Evolutionary conservation across 73 alveolate genomes (phyloP), one percentile per base, ranked within the genome.

Genomic region (Diophrys appendiculata): DNA sequence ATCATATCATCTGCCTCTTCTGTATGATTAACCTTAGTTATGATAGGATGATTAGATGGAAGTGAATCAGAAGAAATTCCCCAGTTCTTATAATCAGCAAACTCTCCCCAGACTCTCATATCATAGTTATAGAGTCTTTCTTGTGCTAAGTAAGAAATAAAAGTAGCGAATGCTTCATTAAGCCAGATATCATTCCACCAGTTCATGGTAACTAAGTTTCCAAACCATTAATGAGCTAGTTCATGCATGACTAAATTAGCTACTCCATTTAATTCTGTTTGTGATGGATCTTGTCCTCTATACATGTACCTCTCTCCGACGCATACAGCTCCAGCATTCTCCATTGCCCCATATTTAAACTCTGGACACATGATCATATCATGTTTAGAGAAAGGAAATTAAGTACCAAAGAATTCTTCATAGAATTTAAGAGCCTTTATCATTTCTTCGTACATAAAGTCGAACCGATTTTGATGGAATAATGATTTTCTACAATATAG

Each of bases 111-210:
- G 26, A 88, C 72, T 11, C 85, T 86, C 52, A 0, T 60, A 53
- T 32, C 81, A 25, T 25, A 32, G 29, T 89, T 95, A n/a, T 28
- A 72, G 28, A 90, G 73, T 64, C 81, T 84, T 3, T 89, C 97
- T 84, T 73, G 76, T 65, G 82, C 82, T n/a, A 77, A 69, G 72
- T 68, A 84, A 1, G 94, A 81, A 14, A 93, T 87, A 72, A 88
- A 91, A 26, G 98, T 93, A 27, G 99, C 99, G 77, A 97, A 97
- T 69, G 98, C 83, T 80, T 97, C 99, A 90, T 97, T 97, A 43
- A 97, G 94, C 99, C 99, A 97, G 24, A 97, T 80, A 78, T 97
- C 99, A 84, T 95, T 95, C 99, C 99, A 97, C 99, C 99, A 97
- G 68, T 91, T 85, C 99, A 97, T 94, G 23, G 99, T 97, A 11